phyloP scores from a whole-genome alignment of 768 basidiomycete genomes.

The Lentinula detonsa region DNA sequence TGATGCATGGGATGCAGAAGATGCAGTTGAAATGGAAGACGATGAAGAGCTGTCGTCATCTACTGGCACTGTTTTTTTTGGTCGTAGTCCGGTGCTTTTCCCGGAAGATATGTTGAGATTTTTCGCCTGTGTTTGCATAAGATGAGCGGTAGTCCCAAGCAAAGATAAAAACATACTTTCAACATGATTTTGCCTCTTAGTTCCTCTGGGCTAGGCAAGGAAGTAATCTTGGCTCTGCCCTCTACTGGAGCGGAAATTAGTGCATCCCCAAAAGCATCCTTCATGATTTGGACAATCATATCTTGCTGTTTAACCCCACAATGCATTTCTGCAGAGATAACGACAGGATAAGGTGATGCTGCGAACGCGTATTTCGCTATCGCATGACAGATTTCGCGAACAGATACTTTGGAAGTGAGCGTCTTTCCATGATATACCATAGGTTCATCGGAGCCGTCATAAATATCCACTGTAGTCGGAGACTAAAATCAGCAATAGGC shows the following conservation, averaged over 20 bases:
- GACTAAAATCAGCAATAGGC: not conserved
- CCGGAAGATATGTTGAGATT: conserved; percentile 46
- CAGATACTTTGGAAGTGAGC: conserved; percentile 75
- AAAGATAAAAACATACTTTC: conserved; percentile 48
- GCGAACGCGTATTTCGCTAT: conserved; percentile 91
- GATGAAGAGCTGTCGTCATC: not conserved
- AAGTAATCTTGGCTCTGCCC: not conserved
- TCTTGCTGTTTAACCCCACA: conserved; percentile 79
- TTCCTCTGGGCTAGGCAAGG: conserved; percentile 83
- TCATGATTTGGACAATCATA: conserved; percentile 72
- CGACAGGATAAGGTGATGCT: conserved; percentile 84
- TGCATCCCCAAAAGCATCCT: conserved; percentile 34
- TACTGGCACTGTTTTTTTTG: not conserved
- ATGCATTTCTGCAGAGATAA: conserved; percentile 92
- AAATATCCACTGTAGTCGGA: conserved; percentile 71
- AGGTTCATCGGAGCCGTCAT: conserved; percentile 81
- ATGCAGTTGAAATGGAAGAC: not conserved
- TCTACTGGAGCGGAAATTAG: conserved; percentile 29
- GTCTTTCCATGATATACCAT: conserved; percentile 88
- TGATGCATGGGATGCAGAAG: not conserved
- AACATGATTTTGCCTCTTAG: conserved; percentile 76
- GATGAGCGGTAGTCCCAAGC: not conserved
- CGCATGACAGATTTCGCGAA: conserved; percentile 77
- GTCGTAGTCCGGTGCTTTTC: not conserved
- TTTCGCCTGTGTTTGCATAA: conserved; percentile 48